Evolutionary conservation across 768 basidiomycete genomes (phyloP).

Genomic region (Hydnomerulius pinastri): DNA sequence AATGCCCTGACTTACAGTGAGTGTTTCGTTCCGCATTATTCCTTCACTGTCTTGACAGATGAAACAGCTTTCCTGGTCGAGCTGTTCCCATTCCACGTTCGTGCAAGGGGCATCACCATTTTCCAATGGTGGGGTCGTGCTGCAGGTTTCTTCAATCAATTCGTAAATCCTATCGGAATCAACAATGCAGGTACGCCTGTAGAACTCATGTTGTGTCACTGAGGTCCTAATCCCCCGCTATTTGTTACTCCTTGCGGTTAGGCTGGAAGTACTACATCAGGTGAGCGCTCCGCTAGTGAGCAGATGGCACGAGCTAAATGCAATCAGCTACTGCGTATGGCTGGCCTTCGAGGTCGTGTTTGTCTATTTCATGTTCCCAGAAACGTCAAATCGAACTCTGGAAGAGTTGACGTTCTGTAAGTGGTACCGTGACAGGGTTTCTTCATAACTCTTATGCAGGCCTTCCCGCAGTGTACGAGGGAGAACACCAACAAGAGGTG

Average conservation of each 20-base stretch:
- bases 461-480: constrained; percentile 11
- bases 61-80: constrained; percentile 62
- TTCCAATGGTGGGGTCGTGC: constrained; percentile 60
- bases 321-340: constrained; percentile 17
- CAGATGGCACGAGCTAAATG: background rate
- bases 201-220: background rate
- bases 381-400: constrained; percentile 19
- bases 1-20: constrained; percentile 11
- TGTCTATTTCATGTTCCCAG: constrained; percentile 20
- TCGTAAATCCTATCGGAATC: constrained; percentile 21
- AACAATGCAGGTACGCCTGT: constrained; percentile 6
- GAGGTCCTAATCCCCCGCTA: background rate
- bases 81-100: constrained; percentile 63
- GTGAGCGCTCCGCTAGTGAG: constrained; percentile 5
- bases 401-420: constrained; percentile 21
- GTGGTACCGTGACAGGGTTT: background rate
- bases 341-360: constrained; percentile 13
- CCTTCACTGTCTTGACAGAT: background rate
- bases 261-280: constrained; percentile 18
- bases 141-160: constrained; percentile 10
- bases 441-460: constrained; percentile 49
- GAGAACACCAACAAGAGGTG: background rate
- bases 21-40: background rate
- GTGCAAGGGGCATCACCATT: constrained; percentile 60
- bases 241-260: background rate